Percentiles rank a stretch among this genome's conserved stretches.
Conservation (phyloP, 1,284 basidiomycete species). For the Phylloboletellus chloephorus region DNA sequence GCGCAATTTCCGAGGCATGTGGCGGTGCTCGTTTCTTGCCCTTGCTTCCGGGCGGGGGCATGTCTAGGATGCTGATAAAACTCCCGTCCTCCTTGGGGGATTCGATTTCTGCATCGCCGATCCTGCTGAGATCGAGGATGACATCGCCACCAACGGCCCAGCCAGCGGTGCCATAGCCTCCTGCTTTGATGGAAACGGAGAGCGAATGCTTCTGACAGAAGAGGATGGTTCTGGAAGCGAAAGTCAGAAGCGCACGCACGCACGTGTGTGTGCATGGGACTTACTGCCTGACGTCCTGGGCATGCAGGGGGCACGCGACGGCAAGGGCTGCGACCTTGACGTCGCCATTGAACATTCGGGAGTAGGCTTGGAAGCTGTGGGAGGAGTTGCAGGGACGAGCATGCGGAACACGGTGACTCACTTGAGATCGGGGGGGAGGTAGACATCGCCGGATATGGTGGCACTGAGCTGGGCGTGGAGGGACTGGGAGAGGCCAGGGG, state of each 20-base stretch:
- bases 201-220: slow-evolving; percentile 67
- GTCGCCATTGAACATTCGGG: slow-evolving; percentile 75
- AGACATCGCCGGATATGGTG: slow-evolving; percentile 44
- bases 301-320: slow-evolving; percentile 65
- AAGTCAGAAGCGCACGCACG: slow-evolving; percentile 12
- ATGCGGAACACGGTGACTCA: slow-evolving; percentile 22
- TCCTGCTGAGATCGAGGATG: slow-evolving; percentile 69
- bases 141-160: slow-evolving; percentile 83
- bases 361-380: slow-evolving; percentile 55
- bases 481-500: slow-evolving; percentile 6
- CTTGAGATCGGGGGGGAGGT: slow-evolving; percentile 41
- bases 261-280: slow-evolving; percentile 22
- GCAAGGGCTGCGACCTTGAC: slow-evolving; percentile 54
- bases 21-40: slow-evolving; percentile 41
- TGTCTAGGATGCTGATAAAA: slow-evolving; percentile 54
- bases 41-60: slow-evolving; percentile 46
- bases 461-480: slow-evolving; percentile 38
- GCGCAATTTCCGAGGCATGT: slow-evolving; percentile 5
- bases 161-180: slow-evolving; percentile 84
- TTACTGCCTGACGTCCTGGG: slow-evolving; percentile 70
- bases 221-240: slow-evolving; percentile 48
- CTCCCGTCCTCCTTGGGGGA: slow-evolving; percentile 47
- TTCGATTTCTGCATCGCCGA: slow-evolving; percentile 65
- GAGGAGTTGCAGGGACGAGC: slow-evolving; percentile 1
- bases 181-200: slow-evolving; percentile 81